Evolutionary conservation across 2,329 filamentous ascomycete genomes (phyloP).

Genomic region (Lachnellula subtilissima): DNA sequence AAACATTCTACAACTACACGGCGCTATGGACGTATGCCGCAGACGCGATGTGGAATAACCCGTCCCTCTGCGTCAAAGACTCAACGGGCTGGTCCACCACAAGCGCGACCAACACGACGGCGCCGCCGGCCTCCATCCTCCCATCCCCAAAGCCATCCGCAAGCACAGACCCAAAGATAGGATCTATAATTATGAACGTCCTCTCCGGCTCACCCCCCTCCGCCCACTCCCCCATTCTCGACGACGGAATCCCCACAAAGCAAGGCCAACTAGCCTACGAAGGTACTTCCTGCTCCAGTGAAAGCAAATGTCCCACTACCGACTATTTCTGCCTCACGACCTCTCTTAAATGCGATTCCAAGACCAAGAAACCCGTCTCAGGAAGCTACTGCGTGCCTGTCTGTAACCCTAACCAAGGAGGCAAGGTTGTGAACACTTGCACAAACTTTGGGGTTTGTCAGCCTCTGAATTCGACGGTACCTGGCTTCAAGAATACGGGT

Average conservation of each 20-base stretch:
- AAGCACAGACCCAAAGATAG: background rate
- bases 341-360: background rate
- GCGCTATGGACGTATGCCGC: conserved; percentile 45
- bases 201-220: background rate
- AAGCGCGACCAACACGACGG: background rate
- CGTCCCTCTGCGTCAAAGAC: conserved; percentile 24
- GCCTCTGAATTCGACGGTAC: background rate
- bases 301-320: background rate
- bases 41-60: conserved; percentile 32
- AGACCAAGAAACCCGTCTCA: background rate
- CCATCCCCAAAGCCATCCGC: background rate
- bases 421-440: background rate
- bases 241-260: background rate
- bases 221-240: background rate
- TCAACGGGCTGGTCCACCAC: background rate
- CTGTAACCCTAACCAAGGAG: background rate
- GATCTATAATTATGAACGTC: background rate
- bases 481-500: background rate
- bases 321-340: background rate
- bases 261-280: background rate
- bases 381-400: background rate
- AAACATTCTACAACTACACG: conserved; percentile 44
- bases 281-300: background rate
- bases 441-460: background rate
- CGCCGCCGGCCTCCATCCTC: background rate